Conservation (phyloP, 106 monocot genomes). For the Xerophyta viscosa region DNA sequence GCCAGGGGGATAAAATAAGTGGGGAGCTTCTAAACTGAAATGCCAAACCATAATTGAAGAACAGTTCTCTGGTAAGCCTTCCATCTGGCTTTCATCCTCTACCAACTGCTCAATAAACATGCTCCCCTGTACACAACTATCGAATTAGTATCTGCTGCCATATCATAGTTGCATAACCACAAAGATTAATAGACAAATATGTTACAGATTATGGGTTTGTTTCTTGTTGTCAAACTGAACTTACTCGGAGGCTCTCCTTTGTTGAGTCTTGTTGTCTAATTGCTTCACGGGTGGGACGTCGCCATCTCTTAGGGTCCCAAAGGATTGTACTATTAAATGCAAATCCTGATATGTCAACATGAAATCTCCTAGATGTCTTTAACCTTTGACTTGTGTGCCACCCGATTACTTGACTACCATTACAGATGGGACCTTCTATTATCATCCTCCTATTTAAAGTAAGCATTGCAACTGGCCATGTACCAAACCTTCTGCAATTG, state of each 20-base stretch:
- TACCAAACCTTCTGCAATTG: slow-evolving; percentile 47
- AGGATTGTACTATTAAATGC: slow-evolving; percentile 79
- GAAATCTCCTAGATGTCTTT: slow-evolving; percentile 42
- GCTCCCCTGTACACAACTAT: slow-evolving; percentile 30
- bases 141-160: neutral
- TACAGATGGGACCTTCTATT: slow-evolving; percentile 65
- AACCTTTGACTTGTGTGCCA: slow-evolving; percentile 52
- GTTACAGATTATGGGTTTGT: neutral
- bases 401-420: slow-evolving; percentile 49
- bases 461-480: slow-evolving; percentile 67
- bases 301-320: slow-evolving; percentile 66
- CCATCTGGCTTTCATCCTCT: slow-evolving; percentile 86
- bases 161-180: neutral
- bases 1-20: slow-evolving; percentile 33
- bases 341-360: slow-evolving; percentile 50
- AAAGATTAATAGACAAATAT: neutral
- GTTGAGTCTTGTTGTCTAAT: slow-evolving; percentile 31
- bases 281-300: slow-evolving; percentile 32
- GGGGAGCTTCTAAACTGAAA: slow-evolving; percentile 35
- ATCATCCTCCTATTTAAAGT: slow-evolving; percentile 24
- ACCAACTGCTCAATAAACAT: slow-evolving; percentile 55
- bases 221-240: neutral
- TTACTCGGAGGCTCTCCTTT: slow-evolving; percentile 40
- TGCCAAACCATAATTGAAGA: slow-evolving; percentile 63
- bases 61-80: slow-evolving; percentile 45